These are phyloP conservation scores for Lonicera japonica DNA, from an alignment of 129 eudicot genomes.

Conservation along the genomic window DNA sequence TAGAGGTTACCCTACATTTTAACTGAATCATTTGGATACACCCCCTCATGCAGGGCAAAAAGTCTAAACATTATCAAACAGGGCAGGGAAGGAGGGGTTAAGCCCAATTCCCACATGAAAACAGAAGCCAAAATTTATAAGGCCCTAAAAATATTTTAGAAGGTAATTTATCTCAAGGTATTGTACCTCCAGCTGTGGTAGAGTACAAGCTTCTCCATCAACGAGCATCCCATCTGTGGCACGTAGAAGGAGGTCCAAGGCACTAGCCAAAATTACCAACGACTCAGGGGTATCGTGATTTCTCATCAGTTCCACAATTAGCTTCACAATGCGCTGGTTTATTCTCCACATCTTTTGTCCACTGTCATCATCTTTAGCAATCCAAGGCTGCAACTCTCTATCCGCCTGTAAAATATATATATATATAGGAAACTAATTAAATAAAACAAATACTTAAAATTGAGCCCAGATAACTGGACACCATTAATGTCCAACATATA, in stretches of 20 bases:
- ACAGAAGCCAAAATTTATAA: too few species aligned
- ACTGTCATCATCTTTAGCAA: slow-evolving; percentile 85
- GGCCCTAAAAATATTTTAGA: too few species aligned
- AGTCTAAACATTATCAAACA: too few species aligned
- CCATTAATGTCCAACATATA: background rate
- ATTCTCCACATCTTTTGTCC: slow-evolving; percentile 86
- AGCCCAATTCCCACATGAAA: too few species aligned
- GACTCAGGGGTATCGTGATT: slow-evolving; percentile 87
- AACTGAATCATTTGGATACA: too few species aligned
- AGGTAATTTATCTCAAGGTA: background rate
- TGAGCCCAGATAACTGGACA: background rate
- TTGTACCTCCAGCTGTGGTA: slow-evolving; percentile 92
- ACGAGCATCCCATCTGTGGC: slow-evolving; percentile 99
- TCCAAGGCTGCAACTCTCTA: slow-evolving; percentile 95
- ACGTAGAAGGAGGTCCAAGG: slow-evolving; percentile 85
- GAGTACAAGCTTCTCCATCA: slow-evolving; percentile 95
- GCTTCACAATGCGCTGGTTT: slow-evolving; percentile 86
- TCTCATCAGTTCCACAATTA: slow-evolving; percentile 91
- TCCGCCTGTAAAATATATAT: slow-evolving; percentile 79
- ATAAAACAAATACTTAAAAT: background rate
- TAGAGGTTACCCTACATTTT: too few species aligned
- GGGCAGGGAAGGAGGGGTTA: too few species aligned
- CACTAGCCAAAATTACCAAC: slow-evolving; percentile 77
- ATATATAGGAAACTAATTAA: slow-evolving; percentile 17
- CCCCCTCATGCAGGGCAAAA: too few species aligned